Base-by-base conservation (phyloP, 176 grass and related monocot species). In the Tillandsia fasciculata region DNA sequence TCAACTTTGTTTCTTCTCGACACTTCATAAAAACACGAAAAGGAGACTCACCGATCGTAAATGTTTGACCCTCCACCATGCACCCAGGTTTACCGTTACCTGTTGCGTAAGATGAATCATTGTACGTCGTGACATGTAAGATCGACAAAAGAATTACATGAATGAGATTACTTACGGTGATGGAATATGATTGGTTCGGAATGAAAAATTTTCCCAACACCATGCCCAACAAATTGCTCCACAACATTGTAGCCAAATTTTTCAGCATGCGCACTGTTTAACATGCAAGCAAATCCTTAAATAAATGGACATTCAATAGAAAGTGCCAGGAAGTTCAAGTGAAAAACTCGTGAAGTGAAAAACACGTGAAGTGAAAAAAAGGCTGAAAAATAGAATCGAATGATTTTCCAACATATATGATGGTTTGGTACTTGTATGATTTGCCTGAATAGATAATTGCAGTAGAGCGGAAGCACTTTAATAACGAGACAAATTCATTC, bases 61-160 rank as follows among this genome's bases (percentile, higher is more conserved):
- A 93, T n/a, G 94, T 99, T 78, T 99, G 89, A 22, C 82, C 86
- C 82, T 88, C 94, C 0, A 90, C 82, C 94, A 99, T 99, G 48
- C 76, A 58, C 12, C 94, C 94, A 8, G 83, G 82, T 33, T 49
- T 81, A 64, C 86, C 74, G 65, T 99, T 99, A 48, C 82, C 94
- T 99, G 82, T 79, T n/a, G 53, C 54, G 24, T 24, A 1, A 24
- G 1, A 75, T 11, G 68, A 33, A 58, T 9, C 12, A 68, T 61
- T 7, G 33, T 42, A 42, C 33, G 3, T 42, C 33, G 33, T 42
- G 6, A 61, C 15, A 48, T 53, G 65, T 58, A 68, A 49, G 48
- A 52, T 48, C 9, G 48, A 13, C 12, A 26, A 11, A 64, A 74
- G 29, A 22, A 29, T 7, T 3, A 57, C 51, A 61, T 13, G 57